Conservation (phyloP, 2,329 filamentous ascomycete species). For the Paracamarosporium sp. region DNA sequence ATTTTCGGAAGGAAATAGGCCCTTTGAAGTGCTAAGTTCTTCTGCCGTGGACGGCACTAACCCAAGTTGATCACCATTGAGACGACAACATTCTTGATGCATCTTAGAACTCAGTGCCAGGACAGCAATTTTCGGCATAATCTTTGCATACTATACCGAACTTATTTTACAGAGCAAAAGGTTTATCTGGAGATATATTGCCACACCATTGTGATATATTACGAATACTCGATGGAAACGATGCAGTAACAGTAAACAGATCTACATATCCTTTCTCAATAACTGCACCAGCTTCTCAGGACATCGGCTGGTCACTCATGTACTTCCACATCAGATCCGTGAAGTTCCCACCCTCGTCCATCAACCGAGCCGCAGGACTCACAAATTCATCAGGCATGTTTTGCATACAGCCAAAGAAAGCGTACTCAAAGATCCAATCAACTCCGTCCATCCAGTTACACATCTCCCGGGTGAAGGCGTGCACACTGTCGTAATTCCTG, state of each 20-base stretch:
- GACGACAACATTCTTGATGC: not conserved
- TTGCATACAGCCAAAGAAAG: constrained; percentile 44
- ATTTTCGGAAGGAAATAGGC: not conserved
- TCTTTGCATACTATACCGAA: too few species aligned
- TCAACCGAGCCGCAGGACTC: constrained; percentile 55
- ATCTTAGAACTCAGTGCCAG: not conserved
- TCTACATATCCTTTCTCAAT: not conserved
- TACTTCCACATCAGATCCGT: constrained; percentile 42
- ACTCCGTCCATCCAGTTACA: constrained; percentile 53
- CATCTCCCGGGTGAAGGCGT: constrained; percentile 48
- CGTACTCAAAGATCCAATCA: constrained; percentile 53
- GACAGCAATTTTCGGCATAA: not conserved
- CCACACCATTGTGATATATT: too few species aligned
- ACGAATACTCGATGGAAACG: not conserved
- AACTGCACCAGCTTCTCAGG: not conserved
- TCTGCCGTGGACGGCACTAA: not conserved
- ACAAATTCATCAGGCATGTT: constrained; percentile 54
- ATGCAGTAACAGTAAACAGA: too few species aligned
- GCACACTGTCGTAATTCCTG: constrained; percentile 45
- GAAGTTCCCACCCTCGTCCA: constrained; percentile 52
- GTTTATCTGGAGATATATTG: too few species aligned
- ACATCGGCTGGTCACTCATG: constrained; percentile 27
- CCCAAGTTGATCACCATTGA: not conserved
- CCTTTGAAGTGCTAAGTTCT: not conserved
- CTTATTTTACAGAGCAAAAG: too few species aligned